Conservation (phyloP, 148 eudicot species). For the Nepenthes gracilis region DNA sequence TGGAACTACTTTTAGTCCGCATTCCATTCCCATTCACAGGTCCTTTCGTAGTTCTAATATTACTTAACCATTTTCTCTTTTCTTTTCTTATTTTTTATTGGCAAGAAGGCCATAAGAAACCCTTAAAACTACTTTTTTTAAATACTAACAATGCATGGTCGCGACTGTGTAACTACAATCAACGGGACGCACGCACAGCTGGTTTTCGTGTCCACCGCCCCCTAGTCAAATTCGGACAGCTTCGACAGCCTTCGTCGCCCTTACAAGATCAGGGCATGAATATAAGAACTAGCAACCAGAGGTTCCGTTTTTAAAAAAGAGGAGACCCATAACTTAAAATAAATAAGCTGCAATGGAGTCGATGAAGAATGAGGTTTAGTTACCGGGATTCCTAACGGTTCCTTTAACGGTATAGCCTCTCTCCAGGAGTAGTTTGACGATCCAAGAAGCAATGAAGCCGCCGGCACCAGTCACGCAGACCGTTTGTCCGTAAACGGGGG, state of each 20-base stretch:
- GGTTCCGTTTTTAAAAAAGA: not conserved
- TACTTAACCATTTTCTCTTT: not conserved
- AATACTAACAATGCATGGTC: no score
- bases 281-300: not conserved
- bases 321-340: not conserved
- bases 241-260: no score
- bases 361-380: not conserved
- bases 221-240: no score
- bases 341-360: not conserved
- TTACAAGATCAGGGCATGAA: not conserved
- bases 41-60: no score
- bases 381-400: conserved; percentile 87
- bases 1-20: no score
- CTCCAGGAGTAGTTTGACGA: conserved; percentile 68
- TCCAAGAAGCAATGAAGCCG: conserved; percentile 90
- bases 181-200: no score
- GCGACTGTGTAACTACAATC: no score
- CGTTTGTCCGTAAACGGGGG: conserved; percentile 16
- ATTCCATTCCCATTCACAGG: no score
- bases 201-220: no score
- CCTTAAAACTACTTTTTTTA: no score
- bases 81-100: no score
- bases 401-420: conserved; percentile 77
- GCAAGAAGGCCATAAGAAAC: no score
- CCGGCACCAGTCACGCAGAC: conserved; percentile 96